These are phyloP conservation scores for Myxozyma monticola DNA, from an alignment of 805 yeast genomes.

Conservation along the genomic window DNA sequence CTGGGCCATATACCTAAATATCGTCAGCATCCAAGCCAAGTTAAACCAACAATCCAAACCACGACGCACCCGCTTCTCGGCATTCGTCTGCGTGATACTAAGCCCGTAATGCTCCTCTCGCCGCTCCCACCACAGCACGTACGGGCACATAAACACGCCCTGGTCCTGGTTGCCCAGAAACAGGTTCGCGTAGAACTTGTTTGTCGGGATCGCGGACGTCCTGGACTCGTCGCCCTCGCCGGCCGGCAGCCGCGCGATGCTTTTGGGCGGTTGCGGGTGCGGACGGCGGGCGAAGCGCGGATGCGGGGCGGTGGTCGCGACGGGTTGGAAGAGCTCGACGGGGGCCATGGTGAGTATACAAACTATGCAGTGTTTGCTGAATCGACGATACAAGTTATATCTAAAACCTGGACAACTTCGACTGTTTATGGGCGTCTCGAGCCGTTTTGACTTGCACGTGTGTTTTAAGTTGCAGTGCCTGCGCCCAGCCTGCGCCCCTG, in stretches of 20 bases:
- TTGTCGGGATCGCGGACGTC: slow-evolving; percentile 57
- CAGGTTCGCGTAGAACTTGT: slow-evolving; percentile 72
- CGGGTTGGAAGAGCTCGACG: slow-evolving; percentile 24
- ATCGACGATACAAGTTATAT: too few relatives aligned
- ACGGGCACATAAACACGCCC: slow-evolving; percentile 68
- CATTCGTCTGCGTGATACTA: slow-evolving; percentile 59
- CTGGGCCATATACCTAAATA: slow-evolving; percentile 45
- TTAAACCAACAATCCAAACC: not conserved
- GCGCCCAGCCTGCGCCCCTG: too few relatives aligned
- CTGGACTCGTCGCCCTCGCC: slow-evolving; percentile 2
- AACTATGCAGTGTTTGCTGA: too few relatives aligned
- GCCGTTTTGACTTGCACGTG: too few relatives aligned
- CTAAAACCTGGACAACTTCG: too few relatives aligned
- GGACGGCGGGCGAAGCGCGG: slow-evolving; percentile 19
- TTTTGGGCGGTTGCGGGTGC: slow-evolving; percentile 23
- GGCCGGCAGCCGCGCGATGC: slow-evolving; percentile 9
- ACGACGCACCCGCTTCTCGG: slow-evolving; percentile 46
- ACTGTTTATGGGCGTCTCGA: too few relatives aligned
- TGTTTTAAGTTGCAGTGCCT: too few relatives aligned
- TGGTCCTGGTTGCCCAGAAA: slow-evolving; percentile 56
- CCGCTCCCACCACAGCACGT: slow-evolving; percentile 57
- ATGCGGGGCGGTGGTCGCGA: slow-evolving; percentile 25
- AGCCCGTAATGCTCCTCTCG: slow-evolving; percentile 45
- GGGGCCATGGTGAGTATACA: slow-evolving; percentile 1
- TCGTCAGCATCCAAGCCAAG: too few relatives aligned